phyloP scores from a whole-genome alignment of 371 early-diverging fungal genomes.

The Mortierella sp. region DNA sequence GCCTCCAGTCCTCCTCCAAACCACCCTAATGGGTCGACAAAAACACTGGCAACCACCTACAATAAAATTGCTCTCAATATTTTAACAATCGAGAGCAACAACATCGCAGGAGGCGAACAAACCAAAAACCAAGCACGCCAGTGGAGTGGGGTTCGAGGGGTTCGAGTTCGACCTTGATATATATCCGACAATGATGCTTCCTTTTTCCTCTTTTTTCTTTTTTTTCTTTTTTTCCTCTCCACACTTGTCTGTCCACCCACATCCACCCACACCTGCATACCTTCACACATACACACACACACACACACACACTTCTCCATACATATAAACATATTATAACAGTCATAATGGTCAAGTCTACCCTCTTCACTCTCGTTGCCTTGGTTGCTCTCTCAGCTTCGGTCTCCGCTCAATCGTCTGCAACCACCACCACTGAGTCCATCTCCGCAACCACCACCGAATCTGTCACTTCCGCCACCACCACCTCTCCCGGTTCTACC shows the following conservation, averaged over 20 bases:
- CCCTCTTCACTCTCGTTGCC: conserved; percentile 19
- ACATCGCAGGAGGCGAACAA: too few relatives aligned
- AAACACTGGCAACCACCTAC: too few relatives aligned
- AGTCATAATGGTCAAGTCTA: conserved; percentile 10
- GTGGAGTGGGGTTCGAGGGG: too few relatives aligned
- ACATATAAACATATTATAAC: not conserved
- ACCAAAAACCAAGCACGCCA: too few relatives aligned
- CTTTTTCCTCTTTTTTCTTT: conserved; percentile 5
- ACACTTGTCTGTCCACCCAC: conserved; percentile 7
- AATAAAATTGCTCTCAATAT: too few relatives aligned
- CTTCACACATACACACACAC: not conserved
- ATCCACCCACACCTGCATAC: not conserved
- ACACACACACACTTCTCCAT: not conserved
- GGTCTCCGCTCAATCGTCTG: conserved; percentile 9
- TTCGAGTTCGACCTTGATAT: too few relatives aligned
- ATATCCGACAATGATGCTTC: not conserved
- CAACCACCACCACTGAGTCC: not conserved
- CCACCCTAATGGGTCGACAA: too few relatives aligned
- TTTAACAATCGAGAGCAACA: too few relatives aligned
- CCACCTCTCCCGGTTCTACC: not conserved
- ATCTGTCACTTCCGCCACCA: not conserved
- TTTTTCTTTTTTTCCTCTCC: not conserved
- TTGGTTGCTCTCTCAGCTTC: conserved; percentile 11
- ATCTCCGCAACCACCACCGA: not conserved
- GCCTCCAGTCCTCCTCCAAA: too few relatives aligned